These are phyloP conservation scores for Saccharomyces hybrid DNA, from an alignment of 1,139 yeast genomes.

Conservation along the genomic window DNA sequence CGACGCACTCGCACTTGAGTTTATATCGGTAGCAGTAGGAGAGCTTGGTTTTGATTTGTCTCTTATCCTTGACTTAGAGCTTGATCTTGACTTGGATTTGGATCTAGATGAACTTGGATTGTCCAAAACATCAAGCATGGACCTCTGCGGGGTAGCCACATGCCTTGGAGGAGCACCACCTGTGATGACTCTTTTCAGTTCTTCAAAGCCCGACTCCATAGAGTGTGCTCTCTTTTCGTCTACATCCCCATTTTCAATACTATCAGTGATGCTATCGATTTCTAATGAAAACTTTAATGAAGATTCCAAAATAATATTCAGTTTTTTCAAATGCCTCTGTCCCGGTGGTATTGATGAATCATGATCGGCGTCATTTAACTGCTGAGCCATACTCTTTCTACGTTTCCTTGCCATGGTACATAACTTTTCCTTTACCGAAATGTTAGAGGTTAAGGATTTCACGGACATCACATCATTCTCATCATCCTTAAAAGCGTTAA, in stretches of 20 bases:
- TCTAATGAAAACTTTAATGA: conserved; percentile 19
- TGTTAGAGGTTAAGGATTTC: not conserved
- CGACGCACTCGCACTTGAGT: not conserved
- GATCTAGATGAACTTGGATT: not conserved
- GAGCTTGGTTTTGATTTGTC: not conserved
- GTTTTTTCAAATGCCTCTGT: conserved; percentile 2
- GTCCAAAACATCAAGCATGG: conserved; percentile 20
- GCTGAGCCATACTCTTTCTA: conserved; percentile 1
- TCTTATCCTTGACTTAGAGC: not conserved
- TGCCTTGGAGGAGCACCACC: conserved; percentile 13
- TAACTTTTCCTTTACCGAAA: conserved; percentile 2
- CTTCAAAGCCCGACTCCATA: conserved; percentile 7
- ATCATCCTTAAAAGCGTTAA: not conserved
- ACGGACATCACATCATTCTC: conserved; percentile 2
- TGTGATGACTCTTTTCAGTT: conserved; percentile 18
- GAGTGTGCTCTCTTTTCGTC: conserved; percentile 1
- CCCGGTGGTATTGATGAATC: not conserved
- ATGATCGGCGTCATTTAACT: conserved; percentile 1
- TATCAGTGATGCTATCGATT: conserved; percentile 14
- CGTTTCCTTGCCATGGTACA: conserved; percentile 2
- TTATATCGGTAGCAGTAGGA: not conserved
- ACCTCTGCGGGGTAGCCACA: conserved; percentile 9
- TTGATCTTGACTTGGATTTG: not conserved
- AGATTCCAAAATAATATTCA: conserved; percentile 16
- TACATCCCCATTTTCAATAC: conserved; percentile 2